Evolutionary conservation across 352 stramenopile species (phyloP).

Genomic region (Phytophthora crassamura): DNA sequence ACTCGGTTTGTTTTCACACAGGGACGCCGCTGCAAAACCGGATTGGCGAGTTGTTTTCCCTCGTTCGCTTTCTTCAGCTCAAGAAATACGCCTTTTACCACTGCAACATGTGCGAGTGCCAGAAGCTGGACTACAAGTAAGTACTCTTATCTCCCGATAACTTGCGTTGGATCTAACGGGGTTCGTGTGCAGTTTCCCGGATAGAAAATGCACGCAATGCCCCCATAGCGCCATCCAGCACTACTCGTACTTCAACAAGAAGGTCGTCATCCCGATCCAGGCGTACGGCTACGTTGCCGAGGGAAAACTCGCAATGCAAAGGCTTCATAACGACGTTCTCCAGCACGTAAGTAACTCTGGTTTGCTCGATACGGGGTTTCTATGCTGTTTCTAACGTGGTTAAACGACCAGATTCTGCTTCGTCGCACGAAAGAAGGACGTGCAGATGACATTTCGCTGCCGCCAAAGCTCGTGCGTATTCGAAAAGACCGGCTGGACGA

Average conservation of each 20-base stretch:
- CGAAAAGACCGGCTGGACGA: conserved; percentile 87
- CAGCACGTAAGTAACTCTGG: conserved; percentile 80
- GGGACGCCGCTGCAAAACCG: conserved; percentile 96
- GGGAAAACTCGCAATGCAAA: conserved; percentile 95
- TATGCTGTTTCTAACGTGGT: conserved; percentile 9
- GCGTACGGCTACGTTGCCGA: conserved; percentile 94
- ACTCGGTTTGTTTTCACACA: conserved; percentile 31
- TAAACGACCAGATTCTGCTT: conserved; percentile 91
- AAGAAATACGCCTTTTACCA: conserved; percentile 99
- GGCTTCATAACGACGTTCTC: conserved; percentile 94
- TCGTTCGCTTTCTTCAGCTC: conserved; percentile 98
- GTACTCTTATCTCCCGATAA: conserved; percentile 27
- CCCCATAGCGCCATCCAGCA: conserved; percentile 95
- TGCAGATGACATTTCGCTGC: conserved; percentile 94
- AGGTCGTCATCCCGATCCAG: conserved; percentile 99
- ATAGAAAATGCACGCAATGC: conserved; percentile 92
- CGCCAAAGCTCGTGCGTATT: conserved; percentile 89
- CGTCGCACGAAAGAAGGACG: conserved; percentile 98
- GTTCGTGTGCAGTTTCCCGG: conserved; percentile 53
- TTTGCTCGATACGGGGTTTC: not conserved
- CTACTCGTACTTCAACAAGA: conserved; percentile 98
- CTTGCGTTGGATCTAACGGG: conserved; percentile 24
- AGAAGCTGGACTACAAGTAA: conserved; percentile 96
- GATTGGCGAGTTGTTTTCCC: conserved; percentile 95
- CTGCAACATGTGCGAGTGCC: conserved; percentile 95